Evolutionary conservation across 1,284 basidiomycete species (phyloP).

Genomic region (Malassezia arunalokei): DNA sequence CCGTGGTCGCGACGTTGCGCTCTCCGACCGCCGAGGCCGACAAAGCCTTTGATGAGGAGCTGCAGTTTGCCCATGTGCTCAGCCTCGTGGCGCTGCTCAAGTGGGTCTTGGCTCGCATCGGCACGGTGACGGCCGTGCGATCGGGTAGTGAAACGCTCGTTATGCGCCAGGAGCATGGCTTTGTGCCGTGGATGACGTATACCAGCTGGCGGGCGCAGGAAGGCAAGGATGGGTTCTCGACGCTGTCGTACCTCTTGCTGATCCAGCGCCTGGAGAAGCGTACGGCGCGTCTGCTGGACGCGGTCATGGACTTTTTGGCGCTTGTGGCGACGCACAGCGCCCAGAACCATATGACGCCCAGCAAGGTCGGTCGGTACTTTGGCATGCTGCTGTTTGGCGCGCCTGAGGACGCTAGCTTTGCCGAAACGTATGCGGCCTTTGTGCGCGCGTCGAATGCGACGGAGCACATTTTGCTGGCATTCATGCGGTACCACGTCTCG

Average conservation of each 20-base stretch:
- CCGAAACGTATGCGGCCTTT: constrained; percentile 37
- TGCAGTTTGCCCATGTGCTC: constrained; percentile 37
- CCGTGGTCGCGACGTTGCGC: constrained; percentile 14
- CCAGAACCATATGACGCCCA: constrained; percentile 45
- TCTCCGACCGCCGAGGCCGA: constrained; percentile 4
- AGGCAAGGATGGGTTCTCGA: constrained; percentile 19
- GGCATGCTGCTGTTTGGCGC: constrained; percentile 39
- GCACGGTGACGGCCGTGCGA: constrained; percentile 34
- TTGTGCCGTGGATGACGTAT: constrained; percentile 36
- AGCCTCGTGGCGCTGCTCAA: constrained; percentile 42
- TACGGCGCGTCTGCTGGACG: constrained; percentile 24
- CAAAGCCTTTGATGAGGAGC: constrained; percentile 24
- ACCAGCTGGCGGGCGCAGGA: constrained; percentile 36
- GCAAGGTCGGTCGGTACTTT: constrained; percentile 31
- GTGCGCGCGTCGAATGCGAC: constrained; percentile 37
- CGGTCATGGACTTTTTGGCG: constrained; percentile 39
- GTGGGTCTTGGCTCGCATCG: constrained; percentile 41
- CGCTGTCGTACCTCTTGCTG: constrained; percentile 23
- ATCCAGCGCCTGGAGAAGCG: constrained; percentile 18
- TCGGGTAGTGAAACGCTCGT: constrained; percentile 14
- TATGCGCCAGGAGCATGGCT: constrained; percentile 40
- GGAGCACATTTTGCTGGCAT: constrained; percentile 40
- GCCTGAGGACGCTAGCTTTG: constrained; percentile 43
- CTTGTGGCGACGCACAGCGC: constrained; percentile 36
- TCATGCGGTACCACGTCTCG: constrained; percentile 32